A percentile compares a stretch with the other conserved stretches of the same genome.
Evolutionary conservation across 352 stramenopile genomes (phyloP).

Genomic region (Globisporangium iwayamae): DNA sequence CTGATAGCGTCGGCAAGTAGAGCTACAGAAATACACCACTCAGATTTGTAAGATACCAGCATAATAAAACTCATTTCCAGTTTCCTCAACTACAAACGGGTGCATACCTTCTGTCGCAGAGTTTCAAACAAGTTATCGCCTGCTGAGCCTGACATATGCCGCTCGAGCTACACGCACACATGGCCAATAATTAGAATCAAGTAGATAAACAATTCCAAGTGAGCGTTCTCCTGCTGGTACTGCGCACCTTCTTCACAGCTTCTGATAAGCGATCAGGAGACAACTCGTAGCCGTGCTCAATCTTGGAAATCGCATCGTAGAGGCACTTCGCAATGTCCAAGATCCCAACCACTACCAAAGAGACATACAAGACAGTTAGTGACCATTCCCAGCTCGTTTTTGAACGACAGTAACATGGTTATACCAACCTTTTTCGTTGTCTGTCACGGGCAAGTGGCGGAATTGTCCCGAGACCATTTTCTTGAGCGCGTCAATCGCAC

Average conservation of each 20-base stretch:
- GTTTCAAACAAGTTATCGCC: constrained; percentile 80
- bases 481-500: constrained; percentile 94
- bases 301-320: constrained; percentile 96
- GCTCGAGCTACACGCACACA: constrained; percentile 36
- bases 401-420: neutral
- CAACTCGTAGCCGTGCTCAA: constrained; percentile 89
- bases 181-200: neutral
- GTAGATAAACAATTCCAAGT: neutral
- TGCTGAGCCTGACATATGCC: constrained; percentile 42
- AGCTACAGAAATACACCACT: constrained; percentile 32
- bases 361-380: neutral
- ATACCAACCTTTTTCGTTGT: constrained; percentile 69
- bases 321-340: constrained; percentile 98
- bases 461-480: constrained; percentile 97
- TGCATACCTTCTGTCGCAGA: constrained; percentile 54
- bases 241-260: constrained; percentile 70
- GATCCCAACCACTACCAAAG: constrained; percentile 87
- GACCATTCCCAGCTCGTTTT: neutral
- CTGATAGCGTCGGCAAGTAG: constrained; percentile 80
- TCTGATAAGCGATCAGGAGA: constrained; percentile 69
- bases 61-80: too few species aligned
- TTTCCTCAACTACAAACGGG: too few species aligned
- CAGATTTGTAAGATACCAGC: too few species aligned
- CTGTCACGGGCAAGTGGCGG: constrained; percentile 93
- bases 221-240: too few species aligned